Base-by-base conservation (phyloP, 106 monocot species). In the Acorus calamus region DNA sequence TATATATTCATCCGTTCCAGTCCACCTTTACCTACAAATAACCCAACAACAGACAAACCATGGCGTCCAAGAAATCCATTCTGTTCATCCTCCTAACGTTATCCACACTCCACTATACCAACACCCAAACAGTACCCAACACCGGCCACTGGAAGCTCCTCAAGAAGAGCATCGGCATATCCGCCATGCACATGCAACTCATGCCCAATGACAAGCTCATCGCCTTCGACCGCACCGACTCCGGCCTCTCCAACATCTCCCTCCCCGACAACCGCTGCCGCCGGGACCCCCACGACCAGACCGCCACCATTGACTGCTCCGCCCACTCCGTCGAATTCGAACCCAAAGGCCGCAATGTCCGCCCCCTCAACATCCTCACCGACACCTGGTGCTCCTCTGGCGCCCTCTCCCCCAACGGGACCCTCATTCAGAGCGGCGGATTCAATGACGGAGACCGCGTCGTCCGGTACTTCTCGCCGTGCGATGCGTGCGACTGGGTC, bases 371-470 rank as follows among this genome's bases (percentile, higher is more conserved):
- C 44, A 53, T 73, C 57, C 46, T 51, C 66, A 66, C 73, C 52
- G 73, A 73, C 14, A 73, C 73, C 9, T 73, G 56, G 52, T 73
- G 73, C 73, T 73, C 73, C 14, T 73, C 73, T 9, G 73, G 73
- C 65, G 49, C 73, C 0, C 53, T 73, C 5, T 28, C 46, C 43
- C 2, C 59, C 73, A 58, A 73, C 46, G 74, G 74, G 7, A 62
- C 55, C 10, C 50, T 76, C 2, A 14, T 63, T 10, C 75, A 76
- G 51, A 76, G 49, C 4, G 75, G 75, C 6, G 75, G 75, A 0
- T 63, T 51, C 57, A 57, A 41, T 13, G 56, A 48, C 54, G 75
- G 75, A 45, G 75, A 69, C 58, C 69, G 46, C 11, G 46, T 50
- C 0, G 50, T 76, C 53, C 68, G 75, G 28, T 57, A 42, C 68